Base-by-base conservation (phyloP, 23 red algal species). In the Gracilaria gracilis region DNA sequence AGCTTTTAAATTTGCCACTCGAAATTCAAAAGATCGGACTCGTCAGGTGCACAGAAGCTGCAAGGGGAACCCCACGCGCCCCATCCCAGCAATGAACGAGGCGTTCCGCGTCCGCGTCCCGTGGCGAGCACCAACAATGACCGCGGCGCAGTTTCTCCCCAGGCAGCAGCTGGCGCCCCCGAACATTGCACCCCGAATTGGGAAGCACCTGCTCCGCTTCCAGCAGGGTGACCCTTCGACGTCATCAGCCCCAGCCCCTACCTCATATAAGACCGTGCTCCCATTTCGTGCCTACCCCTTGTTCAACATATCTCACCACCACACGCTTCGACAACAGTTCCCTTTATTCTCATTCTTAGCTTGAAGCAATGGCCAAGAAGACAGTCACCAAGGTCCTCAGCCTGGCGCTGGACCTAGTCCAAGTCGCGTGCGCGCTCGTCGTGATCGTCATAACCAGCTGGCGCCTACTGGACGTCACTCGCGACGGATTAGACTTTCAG, bases 381-480 rank as follows among this genome's bases (percentile, higher is more conserved):
- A 7, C 67, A 44, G 21, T 24, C 36, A 73, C 67, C 0, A 73
- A 73, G 67, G 67, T 73, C 20, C 67, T 73, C 20, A 40, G 67
- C 21, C 38, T 73, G 36, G 67, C 67, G 38, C 67, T 89, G 36
- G 85, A 89, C 38, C 19, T 89, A 9, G 42, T 89, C 23, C 85
- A 89, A 80, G 20, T 89, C 58, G 69, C 53, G 12, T 78, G 67
- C 39, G 85, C 85, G 12, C 53, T 77, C 0, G 42, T 42, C 17
- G 85, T 89, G n/a, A 70, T 89, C 32, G 85, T 89, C 4, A 19
- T 89, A 27, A 71, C 67, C 53, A 40, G 28, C 4, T 89, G 85
- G 85, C 62, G 67, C 37, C 53, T 89, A 36, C 48, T 79, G 14
- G 27, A 89, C 9, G 35, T 77, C 48, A 29, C 79, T 38, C 33